phyloP scores from a whole-genome alignment of 768 basidiomycete genomes.

The Phanerochaete sordida region DNA sequence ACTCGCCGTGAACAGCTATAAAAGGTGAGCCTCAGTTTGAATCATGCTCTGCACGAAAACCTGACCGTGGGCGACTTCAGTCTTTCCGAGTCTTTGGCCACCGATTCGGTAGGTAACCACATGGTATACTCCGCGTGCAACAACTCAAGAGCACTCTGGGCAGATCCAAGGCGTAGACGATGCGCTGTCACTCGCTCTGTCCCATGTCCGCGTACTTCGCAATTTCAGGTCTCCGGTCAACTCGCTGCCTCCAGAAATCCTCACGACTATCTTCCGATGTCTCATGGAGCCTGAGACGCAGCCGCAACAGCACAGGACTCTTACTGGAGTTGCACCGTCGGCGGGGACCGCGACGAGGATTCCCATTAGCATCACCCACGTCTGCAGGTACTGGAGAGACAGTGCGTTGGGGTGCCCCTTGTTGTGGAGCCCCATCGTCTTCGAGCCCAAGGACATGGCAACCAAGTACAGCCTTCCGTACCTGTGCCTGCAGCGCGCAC shows the following conservation, averaged over 20 bases:
- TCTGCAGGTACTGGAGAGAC: constrained; percentile 8
- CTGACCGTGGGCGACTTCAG: background rate
- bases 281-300: background rate
- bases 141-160: background rate
- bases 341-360: background rate
- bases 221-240: background rate
- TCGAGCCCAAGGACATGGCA: background rate
- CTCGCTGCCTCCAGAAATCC: constrained; percentile 4
- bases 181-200: background rate
- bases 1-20: background rate
- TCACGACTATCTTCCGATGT: background rate
- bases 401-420: constrained; percentile 2
- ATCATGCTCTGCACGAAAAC: background rate
- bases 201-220: background rate
- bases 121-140: background rate
- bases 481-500: constrained; percentile 4
- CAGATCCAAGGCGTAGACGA: background rate
- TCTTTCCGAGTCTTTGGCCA: background rate
- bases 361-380: constrained; percentile 2
- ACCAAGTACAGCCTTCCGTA: constrained; percentile 1
- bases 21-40: background rate
- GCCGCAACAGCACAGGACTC: background rate
- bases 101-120: background rate
- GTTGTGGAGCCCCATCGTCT: constrained; percentile 8
- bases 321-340: background rate